Conservation (phyloP, 2,329 filamentous ascomycete genomes). For the Thermothelomyces thermophilus region DNA sequence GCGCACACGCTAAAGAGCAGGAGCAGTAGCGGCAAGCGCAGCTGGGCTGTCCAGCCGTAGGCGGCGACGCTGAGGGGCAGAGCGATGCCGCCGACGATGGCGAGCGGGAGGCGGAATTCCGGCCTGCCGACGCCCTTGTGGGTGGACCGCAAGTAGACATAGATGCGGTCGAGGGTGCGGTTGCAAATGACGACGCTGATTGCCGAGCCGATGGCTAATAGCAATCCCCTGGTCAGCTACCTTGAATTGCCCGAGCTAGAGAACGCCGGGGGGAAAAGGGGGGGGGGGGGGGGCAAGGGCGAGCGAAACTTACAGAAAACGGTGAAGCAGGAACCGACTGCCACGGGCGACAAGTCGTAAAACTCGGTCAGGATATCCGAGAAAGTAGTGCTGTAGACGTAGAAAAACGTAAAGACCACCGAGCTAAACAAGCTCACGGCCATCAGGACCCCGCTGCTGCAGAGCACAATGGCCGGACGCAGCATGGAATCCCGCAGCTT, state of each 20-base stretch:
- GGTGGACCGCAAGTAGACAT: slow-evolving; percentile 39
- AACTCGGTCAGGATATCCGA: slow-evolving; percentile 42
- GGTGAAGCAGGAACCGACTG: slow-evolving; percentile 48
- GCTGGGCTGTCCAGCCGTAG: slow-evolving; percentile 48
- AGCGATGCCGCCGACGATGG: slow-evolving; percentile 39
- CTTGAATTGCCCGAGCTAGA: no score
- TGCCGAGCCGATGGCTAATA: slow-evolving; percentile 42
- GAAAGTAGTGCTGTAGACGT: slow-evolving; percentile 48
- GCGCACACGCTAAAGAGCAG: slow-evolving; percentile 40
- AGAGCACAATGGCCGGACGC: slow-evolving; percentile 39
- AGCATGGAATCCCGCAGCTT: slow-evolving; percentile 37
- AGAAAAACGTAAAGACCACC: slow-evolving; percentile 46
- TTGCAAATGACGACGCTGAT: slow-evolving; percentile 46
- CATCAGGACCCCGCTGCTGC: slow-evolving; percentile 46
- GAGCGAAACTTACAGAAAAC: slow-evolving; percentile 41
- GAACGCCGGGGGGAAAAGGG: not conserved
- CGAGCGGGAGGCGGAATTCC: slow-evolving; percentile 49
- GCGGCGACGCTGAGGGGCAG: slow-evolving; percentile 39
- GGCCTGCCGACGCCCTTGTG: slow-evolving; percentile 39
- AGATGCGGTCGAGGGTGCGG: slow-evolving; percentile 45
- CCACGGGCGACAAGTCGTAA: slow-evolving; percentile 45
- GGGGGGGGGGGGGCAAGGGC: not conserved
- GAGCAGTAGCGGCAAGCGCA: slow-evolving; percentile 35
- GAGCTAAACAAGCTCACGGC: slow-evolving; percentile 40
- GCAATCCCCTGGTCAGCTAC: not conserved